Conservation (phyloP, 306 rosid genomes). For the Trifolium subterraneum region DNA sequence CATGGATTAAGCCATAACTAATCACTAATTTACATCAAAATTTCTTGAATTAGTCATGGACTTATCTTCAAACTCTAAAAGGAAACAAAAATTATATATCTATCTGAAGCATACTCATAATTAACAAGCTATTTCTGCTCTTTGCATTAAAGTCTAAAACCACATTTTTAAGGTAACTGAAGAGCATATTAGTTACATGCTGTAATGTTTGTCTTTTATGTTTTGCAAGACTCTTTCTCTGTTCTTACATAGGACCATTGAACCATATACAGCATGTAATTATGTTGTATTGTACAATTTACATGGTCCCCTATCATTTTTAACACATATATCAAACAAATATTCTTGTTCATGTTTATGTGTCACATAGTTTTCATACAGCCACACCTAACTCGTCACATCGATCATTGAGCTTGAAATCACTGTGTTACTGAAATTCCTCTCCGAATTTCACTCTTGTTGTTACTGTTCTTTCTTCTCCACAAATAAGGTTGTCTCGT, state of each 20-base stretch:
- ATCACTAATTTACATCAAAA: not conserved
- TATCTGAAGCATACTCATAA: not conserved
- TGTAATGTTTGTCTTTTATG: slow-evolving; percentile 36
- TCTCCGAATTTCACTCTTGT: too few species aligned
- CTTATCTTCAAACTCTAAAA: not conserved
- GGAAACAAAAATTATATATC: not conserved
- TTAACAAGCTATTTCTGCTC: not conserved
- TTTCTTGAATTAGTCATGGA: slow-evolving; percentile 8
- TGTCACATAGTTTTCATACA: slow-evolving; percentile 56
- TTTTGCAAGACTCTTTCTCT: not conserved
- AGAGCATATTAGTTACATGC: slow-evolving; percentile 28
- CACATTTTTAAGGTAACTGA: slow-evolving; percentile 35
- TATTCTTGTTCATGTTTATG: slow-evolving; percentile 33
- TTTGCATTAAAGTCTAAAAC: slow-evolving; percentile 24
- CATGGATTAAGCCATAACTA: not conserved
- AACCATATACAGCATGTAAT: slow-evolving; percentile 31
- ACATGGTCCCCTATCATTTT: slow-evolving; percentile 73
- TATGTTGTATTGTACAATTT: slow-evolving; percentile 28
- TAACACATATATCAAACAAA: slow-evolving; percentile 50
- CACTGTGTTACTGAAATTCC: slow-evolving; percentile 40
- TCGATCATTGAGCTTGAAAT: slow-evolving; percentile 40
- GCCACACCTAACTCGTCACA: slow-evolving; percentile 64
- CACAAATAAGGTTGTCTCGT: too few species aligned
- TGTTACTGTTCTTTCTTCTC: too few species aligned
- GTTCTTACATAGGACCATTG: slow-evolving; percentile 40